Evolutionary conservation across 192 early-diverging fungal species (phyloP), one percentile per base, ranked within the genome.

Genomic region (Physocladia obscura): DNA sequence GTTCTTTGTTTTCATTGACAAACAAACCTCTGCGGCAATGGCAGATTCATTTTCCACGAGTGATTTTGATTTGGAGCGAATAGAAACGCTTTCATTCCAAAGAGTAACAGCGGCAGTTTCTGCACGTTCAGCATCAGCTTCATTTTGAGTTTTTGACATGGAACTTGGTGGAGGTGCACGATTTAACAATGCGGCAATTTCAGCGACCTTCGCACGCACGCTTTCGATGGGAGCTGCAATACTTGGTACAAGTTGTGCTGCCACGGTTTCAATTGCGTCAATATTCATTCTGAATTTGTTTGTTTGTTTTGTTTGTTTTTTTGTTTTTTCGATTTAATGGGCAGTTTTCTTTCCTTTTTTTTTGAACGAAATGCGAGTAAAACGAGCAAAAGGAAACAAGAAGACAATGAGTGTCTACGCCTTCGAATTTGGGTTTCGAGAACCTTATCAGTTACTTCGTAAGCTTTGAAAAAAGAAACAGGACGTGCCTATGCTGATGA

Each of bases 391-490:
- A 76, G 78, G 80, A 26, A 90, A 92, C 73, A 92, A 89, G 76
- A 84, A 88, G 62, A 84, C 80, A 51, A 95, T 98, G 90, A 78
- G 82, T 65, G 78, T 92, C 37, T 98, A 96, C 81, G 76, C 77
- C 47, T 77, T 85, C 64, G 83, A 84, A 4, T 97, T 92, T 81
- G 90, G 90, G 0, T 97, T 98, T 76, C 81, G 91, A 59, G 88
- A 89, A 60, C 96, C 96, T n/a, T 98, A 91, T 80, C 96, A 97
- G 74, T 75, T 97, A 13, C 35, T 93, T 55, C 72, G 90, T 92
- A 83, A 56, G 77, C 58, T n/a, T 22, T 35, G 2, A 15, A 6
- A 40, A 29, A 40, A 32, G 19, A 21, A 6, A 26, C 2, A 29
- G 39, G 40, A 57, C 29, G 38, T 63, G 36, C 37, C 55, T 21